Base-by-base conservation (phyloP, 176 grass and related monocot genomes). In the Paspalum vaginatum region DNA sequence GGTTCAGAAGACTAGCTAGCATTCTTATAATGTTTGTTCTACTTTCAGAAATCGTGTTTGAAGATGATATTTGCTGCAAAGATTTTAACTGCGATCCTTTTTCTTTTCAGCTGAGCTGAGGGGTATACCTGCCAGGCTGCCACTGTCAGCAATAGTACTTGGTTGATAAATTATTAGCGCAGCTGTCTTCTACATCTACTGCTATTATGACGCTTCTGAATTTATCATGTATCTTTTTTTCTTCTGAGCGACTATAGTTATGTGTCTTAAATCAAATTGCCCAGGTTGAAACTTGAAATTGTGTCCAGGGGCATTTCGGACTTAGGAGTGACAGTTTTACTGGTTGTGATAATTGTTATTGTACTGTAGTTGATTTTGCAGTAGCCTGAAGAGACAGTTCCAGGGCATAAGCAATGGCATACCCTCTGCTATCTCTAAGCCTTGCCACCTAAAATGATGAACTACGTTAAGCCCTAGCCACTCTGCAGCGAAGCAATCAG, bases 241-340 rank as follows among this genome's bases (percentile, higher is more conserved):
- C 18, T 4, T 24, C 10, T 2, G 13, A 39, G 16, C 16, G 16
- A 39, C 16, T 16, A 26, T 17, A 11, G 7, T 6, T 32, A 75
- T 66, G 48, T 44, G 38, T 26, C 16, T 58, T 18, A 58, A 65
- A 65, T 83, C 49, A 53, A 9, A 55, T 17, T 63, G 44, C 56
- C 54, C 22, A 83, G 72, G 65, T 81, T 60, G 81, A 10, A 11
- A 3, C 13, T 49, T 49, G 47, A 78, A 84, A 86, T 64, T 47
- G 89, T 89, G 61, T 45, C 63, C 65, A 89, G 83, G 63, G 81
- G 75, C 61, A 82, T 85, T 70, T 71, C 88, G 73, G 2, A 39
- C 7, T 3, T 32, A 32, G 32, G 32, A 32, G 32, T 32, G 32
- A 32, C 32, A 32, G 32, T 32, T 32, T 32, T 32, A 32, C 32